These are phyloP conservation scores for Alternaria gansuensis DNA, from an alignment of 2,329 filamentous ascomycete genomes.

Conservation along the genomic window DNA sequence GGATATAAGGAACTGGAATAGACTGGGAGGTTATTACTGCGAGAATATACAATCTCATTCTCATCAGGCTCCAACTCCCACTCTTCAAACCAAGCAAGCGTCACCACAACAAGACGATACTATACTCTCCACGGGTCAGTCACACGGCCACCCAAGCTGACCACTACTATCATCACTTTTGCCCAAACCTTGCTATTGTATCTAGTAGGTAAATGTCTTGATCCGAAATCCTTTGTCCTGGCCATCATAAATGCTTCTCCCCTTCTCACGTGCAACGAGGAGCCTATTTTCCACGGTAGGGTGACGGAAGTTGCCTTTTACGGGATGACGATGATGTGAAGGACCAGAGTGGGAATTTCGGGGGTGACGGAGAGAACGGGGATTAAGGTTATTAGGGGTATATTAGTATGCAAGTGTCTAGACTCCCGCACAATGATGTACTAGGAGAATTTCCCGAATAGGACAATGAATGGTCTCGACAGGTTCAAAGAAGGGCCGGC, in stretches of 20 bases:
- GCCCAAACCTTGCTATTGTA: too few species aligned
- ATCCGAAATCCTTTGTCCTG: too few species aligned
- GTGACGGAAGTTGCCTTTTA: background rate
- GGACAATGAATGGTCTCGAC: background rate
- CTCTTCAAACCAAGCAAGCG: too few species aligned
- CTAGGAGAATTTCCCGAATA: background rate
- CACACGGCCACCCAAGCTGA: too few species aligned
- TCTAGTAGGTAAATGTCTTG: too few species aligned
- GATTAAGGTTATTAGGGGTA: background rate
- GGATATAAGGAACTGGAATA: background rate
- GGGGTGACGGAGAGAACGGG: background rate
- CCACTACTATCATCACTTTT: too few species aligned
- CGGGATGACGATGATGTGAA: background rate
- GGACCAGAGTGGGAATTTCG: background rate
- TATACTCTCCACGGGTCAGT: too few species aligned
- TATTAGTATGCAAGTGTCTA: background rate
- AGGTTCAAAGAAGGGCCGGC: background rate
- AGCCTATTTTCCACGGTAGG: background rate
- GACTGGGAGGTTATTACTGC: too few species aligned
- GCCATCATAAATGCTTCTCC: background rate
- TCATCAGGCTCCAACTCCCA: too few species aligned
- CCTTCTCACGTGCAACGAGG: background rate
- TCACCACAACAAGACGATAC: too few species aligned
- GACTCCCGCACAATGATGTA: background rate
- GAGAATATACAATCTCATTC: too few species aligned